Evolutionary conservation across 306 rosid genomes (phyloP).

Genomic region (Begonia masoniana): DNA sequence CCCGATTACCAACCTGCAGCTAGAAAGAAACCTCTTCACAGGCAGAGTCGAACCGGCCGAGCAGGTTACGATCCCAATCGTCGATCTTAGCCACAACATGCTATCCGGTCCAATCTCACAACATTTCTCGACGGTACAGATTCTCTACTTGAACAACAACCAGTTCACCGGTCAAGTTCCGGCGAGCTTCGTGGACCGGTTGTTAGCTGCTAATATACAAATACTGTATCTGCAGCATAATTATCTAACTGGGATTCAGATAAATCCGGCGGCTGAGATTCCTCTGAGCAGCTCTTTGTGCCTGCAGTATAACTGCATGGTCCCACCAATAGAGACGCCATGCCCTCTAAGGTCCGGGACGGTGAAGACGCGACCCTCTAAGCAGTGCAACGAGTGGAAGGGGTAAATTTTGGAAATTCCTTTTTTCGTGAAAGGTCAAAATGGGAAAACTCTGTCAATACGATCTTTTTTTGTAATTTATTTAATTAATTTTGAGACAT

Average conservation of each 20-base stretch:
- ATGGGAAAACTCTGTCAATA: constrained; percentile 4
- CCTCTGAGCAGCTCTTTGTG: constrained; percentile 81
- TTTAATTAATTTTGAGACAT: too few relatives aligned
- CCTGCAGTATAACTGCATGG: constrained; percentile 95
- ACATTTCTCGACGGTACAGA: constrained; percentile 63
- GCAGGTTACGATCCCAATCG: constrained; percentile 55
- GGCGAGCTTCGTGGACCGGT: constrained; percentile 52
- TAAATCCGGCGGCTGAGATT: constrained; percentile 91
- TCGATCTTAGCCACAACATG: constrained; percentile 78
- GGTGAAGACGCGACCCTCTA: constrained; percentile 57
- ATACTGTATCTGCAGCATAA: constrained; percentile 83
- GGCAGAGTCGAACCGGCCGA: constrained; percentile 54
- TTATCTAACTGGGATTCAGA: constrained; percentile 77
- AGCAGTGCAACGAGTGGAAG: constrained; percentile 66
- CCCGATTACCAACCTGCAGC: constrained; percentile 54
- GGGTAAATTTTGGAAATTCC: constrained; percentile 24
- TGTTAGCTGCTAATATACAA: constrained; percentile 57
- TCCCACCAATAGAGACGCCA: constrained; percentile 75
- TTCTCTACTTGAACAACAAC: constrained; percentile 72
- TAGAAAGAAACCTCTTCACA: constrained; percentile 54
- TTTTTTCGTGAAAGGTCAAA: neutral
- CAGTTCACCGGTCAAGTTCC: constrained; percentile 83
- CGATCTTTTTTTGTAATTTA: too few relatives aligned
- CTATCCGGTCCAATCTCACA: constrained; percentile 65
- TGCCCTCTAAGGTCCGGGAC: constrained; percentile 78